Conservation (phyloP, 768 basidiomycete genomes). For the Trametes cinnabarina region DNA sequence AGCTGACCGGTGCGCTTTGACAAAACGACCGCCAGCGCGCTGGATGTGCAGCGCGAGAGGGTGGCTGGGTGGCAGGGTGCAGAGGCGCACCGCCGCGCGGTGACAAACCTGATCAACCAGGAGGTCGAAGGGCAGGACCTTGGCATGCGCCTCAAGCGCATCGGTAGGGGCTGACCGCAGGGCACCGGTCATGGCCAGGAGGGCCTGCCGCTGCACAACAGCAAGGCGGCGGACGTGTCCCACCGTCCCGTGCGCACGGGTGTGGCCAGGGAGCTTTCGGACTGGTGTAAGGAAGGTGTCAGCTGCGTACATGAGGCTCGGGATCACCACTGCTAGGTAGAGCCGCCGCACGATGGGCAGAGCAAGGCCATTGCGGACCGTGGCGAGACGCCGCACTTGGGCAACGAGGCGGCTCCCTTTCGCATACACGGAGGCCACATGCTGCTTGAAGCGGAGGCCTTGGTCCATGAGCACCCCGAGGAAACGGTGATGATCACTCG, state of each 20-base stretch:
- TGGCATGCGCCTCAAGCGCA: constrained; percentile 21
- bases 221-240: constrained; percentile 13
- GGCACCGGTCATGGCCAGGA: constrained; percentile 24
- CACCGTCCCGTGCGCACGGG: neutral
- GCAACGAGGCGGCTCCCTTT: constrained; percentile 27
- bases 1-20: constrained; percentile 19
- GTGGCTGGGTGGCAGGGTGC: constrained; percentile 23
- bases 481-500: constrained; percentile 22
- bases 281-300: constrained; percentile 5
- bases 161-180: constrained; percentile 26
- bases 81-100: constrained; percentile 15
- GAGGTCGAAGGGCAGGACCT: constrained; percentile 21
- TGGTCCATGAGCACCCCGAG: constrained; percentile 34
- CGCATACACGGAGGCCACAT: constrained; percentile 15
- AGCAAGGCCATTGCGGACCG: constrained; percentile 22
- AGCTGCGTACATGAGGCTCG: constrained; percentile 33
- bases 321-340: constrained; percentile 29
- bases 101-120: constrained; percentile 17
- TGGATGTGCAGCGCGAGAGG: constrained; percentile 14
- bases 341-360: constrained; percentile 20
- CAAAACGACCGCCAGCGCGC: neutral
- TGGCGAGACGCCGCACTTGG: constrained; percentile 24
- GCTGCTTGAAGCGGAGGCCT: constrained; percentile 28
- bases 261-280: neutral
- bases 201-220: constrained; percentile 25